A percentile compares a stretch with the other conserved stretches of the same genome.
Evolutionary conservation across 345 rosid species (phyloP).

Genomic region (Acer saccharum): DNA sequence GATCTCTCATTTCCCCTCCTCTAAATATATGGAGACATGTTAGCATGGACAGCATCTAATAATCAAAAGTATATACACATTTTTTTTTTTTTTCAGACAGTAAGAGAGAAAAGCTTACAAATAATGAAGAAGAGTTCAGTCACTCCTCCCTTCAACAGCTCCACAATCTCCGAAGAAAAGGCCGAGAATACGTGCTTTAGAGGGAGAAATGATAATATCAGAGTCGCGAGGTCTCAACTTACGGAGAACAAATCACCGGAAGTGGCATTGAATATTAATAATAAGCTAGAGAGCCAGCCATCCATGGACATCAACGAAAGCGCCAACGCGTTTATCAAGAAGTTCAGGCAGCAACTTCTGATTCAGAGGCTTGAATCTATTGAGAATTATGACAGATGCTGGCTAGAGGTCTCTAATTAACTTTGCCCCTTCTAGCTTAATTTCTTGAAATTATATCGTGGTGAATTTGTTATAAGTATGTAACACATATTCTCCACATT

Average conservation of each 20-base stretch:
- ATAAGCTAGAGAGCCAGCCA: constrained; percentile 50
- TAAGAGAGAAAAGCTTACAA: neutral
- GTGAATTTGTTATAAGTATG: too few relatives aligned
- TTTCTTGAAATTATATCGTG: neutral
- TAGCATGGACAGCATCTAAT: neutral
- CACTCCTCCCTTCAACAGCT: constrained; percentile 13
- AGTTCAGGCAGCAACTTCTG: constrained; percentile 63
- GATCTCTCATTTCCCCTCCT: too few relatives aligned
- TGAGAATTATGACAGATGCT: constrained; percentile 64
- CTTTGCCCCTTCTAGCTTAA: neutral
- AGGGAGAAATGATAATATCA: neutral
- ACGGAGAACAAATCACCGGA: neutral
- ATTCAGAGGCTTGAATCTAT: constrained; percentile 79
- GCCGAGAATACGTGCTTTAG: constrained; percentile 10
- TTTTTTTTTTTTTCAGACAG: neutral
- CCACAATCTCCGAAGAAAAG: constrained; percentile 19
- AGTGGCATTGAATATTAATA: neutral
- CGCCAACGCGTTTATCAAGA: constrained; percentile 74
- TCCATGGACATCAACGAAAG: constrained; percentile 68
- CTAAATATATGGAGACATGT: neutral
- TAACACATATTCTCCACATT: too few relatives aligned
- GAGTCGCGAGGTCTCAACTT: neutral
- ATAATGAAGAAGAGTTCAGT: constrained; percentile 33
- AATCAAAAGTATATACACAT: neutral
- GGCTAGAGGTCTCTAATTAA: constrained; percentile 42